Conservation (phyloP, 495 filamentous ascomycete species). For the Hypoxylon cercidicola region DNA sequence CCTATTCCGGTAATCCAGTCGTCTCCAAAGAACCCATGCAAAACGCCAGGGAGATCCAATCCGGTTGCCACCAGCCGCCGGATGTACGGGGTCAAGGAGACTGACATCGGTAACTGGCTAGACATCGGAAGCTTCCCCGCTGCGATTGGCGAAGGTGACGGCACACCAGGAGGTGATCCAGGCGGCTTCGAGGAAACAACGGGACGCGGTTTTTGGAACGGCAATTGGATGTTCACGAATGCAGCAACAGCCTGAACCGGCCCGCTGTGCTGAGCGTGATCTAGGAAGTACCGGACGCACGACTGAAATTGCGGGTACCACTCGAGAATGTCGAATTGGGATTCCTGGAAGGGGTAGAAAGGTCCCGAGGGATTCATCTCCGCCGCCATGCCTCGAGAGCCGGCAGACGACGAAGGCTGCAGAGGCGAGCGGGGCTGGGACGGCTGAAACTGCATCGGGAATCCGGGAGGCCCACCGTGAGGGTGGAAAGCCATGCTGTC, state of each 20-base stretch:
- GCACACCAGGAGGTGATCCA: slow-evolving; percentile 39
- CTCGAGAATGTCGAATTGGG: slow-evolving; percentile 82
- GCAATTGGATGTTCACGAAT: slow-evolving; percentile 85
- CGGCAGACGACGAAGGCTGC: slow-evolving; percentile 33
- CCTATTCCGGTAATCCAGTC: slow-evolving; percentile 85
- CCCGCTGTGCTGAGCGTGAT: slow-evolving; percentile 86
- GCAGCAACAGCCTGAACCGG: slow-evolving; percentile 89
- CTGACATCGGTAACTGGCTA: slow-evolving; percentile 51
- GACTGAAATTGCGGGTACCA: slow-evolving; percentile 95
- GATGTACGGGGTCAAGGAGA: slow-evolving; percentile 88
- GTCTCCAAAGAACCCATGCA: slow-evolving; percentile 96
- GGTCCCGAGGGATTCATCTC: slow-evolving; percentile 33
- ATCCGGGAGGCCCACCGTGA: slow-evolving; percentile 32
- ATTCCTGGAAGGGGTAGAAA: slow-evolving; percentile 51
- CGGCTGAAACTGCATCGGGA: slow-evolving; percentile 40
- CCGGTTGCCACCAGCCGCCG: slow-evolving; percentile 91
- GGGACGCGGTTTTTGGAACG: slow-evolving; percentile 67
- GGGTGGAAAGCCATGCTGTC: slow-evolving; percentile 43
- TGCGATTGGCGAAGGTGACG: slow-evolving; percentile 41
- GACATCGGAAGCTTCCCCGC: slow-evolving; percentile 43
- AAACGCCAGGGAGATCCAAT: slow-evolving; percentile 82
- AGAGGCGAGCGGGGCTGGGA: slow-evolving; percentile 39
- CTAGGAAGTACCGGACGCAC: slow-evolving; percentile 92
- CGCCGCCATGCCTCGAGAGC: slow-evolving; percentile 28
- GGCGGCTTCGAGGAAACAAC: slow-evolving; percentile 47